Conservation (phyloP, 106 monocot species). For the Dioscorea zingiberensis region DNA sequence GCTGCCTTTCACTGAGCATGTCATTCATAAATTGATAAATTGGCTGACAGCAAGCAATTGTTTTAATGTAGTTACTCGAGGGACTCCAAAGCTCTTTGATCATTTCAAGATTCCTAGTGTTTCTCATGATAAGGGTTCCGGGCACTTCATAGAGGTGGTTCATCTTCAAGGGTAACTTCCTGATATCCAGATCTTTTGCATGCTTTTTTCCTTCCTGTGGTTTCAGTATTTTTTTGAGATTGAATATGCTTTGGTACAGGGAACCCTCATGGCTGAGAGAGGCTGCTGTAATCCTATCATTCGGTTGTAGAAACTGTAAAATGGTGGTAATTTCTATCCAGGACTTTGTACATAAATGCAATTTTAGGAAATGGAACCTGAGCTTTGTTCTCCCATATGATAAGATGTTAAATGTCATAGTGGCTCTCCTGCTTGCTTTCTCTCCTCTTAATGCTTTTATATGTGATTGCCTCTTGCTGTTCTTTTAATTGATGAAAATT, state of each 20-base stretch:
- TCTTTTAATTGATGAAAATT: too few relatives aligned
- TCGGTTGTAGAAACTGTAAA: neutral
- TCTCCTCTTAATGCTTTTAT: neutral
- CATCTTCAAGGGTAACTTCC: constrained; percentile 53
- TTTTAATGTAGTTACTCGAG: constrained; percentile 65
- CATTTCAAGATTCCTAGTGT: constrained; percentile 43
- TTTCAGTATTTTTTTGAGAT: neutral
- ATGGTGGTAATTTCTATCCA: constrained; percentile 3
- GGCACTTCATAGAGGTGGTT: constrained; percentile 26
- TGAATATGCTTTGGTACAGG: constrained; percentile 25
- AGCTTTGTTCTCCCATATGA: constrained; percentile 9
- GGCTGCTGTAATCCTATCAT: neutral
- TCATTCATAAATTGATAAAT: too few relatives aligned
- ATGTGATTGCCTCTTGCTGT: neutral
- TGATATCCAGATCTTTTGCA: neutral
- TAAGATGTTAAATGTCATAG: constrained; percentile 31
- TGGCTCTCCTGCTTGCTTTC: neutral
- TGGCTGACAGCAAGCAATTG: too few relatives aligned
- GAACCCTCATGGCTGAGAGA: constrained; percentile 18
- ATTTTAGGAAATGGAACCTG: constrained; percentile 3
- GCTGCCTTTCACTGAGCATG: too few relatives aligned
- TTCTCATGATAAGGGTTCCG: constrained; percentile 50
- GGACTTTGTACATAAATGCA: constrained; percentile 28
- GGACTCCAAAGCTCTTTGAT: constrained; percentile 88
- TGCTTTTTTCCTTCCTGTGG: neutral